Evolutionary conservation across 495 filamentous ascomycete genomes (phyloP).

Genomic region (Pyrenula aspistea): DNA sequence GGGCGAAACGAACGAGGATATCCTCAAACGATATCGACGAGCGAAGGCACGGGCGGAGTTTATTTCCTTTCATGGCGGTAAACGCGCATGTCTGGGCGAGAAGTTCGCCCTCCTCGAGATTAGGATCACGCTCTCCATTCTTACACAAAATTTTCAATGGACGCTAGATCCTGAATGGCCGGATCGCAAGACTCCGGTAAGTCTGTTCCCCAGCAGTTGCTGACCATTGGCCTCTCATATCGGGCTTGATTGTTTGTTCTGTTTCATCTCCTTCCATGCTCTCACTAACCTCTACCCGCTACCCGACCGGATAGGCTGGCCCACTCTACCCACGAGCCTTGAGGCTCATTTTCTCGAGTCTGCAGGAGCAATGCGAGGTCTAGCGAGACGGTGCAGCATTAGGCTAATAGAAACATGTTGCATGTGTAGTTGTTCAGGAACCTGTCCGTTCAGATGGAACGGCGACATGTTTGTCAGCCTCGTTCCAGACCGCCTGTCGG

Average conservation of each 20-base stretch:
- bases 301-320: constrained; percentile 1
- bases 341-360: background rate
- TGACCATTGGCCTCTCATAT: background rate
- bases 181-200: constrained; percentile 7
- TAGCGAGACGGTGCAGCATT: background rate
- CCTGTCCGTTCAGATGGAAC: background rate
- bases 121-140: constrained; percentile 2
- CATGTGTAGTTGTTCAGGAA: background rate
- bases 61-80: constrained; percentile 21
- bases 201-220: background rate
- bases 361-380: background rate
- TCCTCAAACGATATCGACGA: constrained; percentile 9
- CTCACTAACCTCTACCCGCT: background rate
- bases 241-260: background rate
- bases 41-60: constrained; percentile 12
- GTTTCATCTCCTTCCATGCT: background rate
- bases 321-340: constrained; percentile 2
- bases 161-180: constrained; percentile 5
- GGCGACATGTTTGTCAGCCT: no score
- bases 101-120: constrained; percentile 12
- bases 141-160: constrained; percentile 4
- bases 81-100: constrained; percentile 19
- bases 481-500: no score
- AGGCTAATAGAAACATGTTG: background rate
- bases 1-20: constrained; percentile 8